Evolutionary conservation across 139 green algal genomes (phyloP).

Genomic region (Chlamydomonas eustigma): DNA sequence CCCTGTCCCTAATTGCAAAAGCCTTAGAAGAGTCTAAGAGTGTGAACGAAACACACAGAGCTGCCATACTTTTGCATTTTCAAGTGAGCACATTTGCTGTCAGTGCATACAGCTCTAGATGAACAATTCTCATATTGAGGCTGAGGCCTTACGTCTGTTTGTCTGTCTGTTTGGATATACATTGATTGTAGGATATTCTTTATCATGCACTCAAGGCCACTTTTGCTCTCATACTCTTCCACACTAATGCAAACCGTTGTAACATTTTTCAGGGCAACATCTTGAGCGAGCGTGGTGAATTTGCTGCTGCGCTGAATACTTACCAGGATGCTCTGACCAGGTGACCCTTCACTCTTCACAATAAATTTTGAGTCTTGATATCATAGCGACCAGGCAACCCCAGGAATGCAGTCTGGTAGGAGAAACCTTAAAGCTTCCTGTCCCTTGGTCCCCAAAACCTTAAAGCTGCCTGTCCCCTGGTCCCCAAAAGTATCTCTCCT

Average conservation of each 20-base stretch:
- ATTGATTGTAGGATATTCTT: no score
- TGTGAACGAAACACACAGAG: not conserved
- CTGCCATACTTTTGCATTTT: constrained; percentile 8
- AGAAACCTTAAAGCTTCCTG: not conserved
- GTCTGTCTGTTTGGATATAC: no score
- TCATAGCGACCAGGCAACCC: no score
- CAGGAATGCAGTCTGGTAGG: no score
- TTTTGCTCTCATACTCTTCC: no score
- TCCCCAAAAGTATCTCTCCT: not conserved
- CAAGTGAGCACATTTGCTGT: no score
- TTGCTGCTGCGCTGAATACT: constrained; percentile 20
- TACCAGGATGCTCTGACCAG: constrained; percentile 8
- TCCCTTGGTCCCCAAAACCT: not conserved
- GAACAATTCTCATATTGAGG: no score
- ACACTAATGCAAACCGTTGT: not conserved
- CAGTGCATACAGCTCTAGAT: no score
- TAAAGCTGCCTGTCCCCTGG: not conserved
- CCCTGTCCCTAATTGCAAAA: not conserved
- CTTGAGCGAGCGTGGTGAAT: not conserved
- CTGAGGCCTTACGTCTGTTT: no score
- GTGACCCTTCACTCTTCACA: not conserved
- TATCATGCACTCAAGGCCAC: no score
- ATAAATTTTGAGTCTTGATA: not conserved
- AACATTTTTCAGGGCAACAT: constrained; percentile 1
- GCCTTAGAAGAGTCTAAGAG: constrained; percentile 7